A percentile compares a stretch with the other conserved stretches of the same genome.
These are phyloP conservation scores for Phytophthora fragariae DNA, from an alignment of 352 stramenopile species.

Conservation along the genomic window DNA sequence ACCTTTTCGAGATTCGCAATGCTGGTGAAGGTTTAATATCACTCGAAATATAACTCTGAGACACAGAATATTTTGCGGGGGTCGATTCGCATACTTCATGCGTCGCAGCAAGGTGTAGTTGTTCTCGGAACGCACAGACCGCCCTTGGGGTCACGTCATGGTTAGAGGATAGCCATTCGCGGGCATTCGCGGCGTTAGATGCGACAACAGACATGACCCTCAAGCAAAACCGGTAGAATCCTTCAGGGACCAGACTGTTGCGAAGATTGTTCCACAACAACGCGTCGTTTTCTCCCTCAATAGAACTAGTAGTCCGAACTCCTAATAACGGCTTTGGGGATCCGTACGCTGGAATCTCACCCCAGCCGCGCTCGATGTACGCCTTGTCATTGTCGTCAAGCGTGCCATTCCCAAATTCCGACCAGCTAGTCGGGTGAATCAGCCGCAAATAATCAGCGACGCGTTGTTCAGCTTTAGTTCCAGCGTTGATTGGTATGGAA, in stretches of 20 bases:
- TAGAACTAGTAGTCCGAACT: background rate
- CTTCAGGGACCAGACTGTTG: background rate
- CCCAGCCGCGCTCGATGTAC: background rate
- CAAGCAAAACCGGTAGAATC: too few species aligned
- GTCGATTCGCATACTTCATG: background rate
- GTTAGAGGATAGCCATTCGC: background rate
- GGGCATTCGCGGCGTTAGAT: background rate
- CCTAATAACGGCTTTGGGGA: background rate
- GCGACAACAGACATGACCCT: too few species aligned
- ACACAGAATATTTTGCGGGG: background rate
- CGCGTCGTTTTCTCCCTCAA: background rate
- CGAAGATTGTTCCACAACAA: background rate
- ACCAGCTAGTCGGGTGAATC: background rate
- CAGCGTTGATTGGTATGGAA: background rate
- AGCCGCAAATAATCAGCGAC: background rate
- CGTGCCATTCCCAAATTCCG: background rate
- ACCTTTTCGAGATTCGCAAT: background rate
- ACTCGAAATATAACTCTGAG: background rate
- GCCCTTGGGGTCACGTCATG: background rate
- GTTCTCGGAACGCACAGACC: background rate
- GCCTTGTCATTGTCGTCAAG: background rate
- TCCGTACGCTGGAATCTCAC: background rate
- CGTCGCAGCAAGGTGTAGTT: background rate
- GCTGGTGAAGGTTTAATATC: background rate
- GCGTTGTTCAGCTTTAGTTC: background rate